These are phyloP conservation scores for Ananas comosus DNA, from an alignment of 176 grass and related monocot species.

Conservation along the genomic window DNA sequence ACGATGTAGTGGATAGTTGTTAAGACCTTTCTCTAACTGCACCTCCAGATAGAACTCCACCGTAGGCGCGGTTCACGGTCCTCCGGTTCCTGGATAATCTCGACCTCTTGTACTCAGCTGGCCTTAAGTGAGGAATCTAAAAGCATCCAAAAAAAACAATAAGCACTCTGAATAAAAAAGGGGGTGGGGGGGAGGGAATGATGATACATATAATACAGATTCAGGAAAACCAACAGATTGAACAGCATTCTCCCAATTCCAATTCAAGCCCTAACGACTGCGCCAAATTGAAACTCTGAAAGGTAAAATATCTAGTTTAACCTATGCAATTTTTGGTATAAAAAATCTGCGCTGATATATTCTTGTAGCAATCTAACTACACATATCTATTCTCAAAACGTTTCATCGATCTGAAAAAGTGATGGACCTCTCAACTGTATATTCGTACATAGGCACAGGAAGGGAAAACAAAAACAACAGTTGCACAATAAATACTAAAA, in stretches of 20 bases:
- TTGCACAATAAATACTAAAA: neutral
- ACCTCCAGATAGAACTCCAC: neutral
- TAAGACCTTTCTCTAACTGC: slow-evolving; percentile 5
- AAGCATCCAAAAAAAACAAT: neutral
- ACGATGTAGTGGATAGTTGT: neutral
- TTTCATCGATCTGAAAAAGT: no score
- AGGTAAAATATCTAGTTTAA: no score
- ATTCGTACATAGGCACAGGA: no score
- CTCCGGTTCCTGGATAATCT: neutral
- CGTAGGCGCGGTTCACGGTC: slow-evolving; percentile 4
- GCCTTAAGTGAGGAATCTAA: slow-evolving; percentile 12
- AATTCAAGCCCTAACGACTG: no score
- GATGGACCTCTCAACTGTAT: no score
- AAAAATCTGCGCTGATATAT: no score
- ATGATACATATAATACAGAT: neutral
- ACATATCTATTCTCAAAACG: no score
- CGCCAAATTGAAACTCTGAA: no score
- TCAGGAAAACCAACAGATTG: neutral
- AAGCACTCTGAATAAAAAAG: neutral
- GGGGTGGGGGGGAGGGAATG: neutral
- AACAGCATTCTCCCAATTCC: neutral
- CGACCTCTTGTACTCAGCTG: slow-evolving; percentile 6
- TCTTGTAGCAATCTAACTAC: no score
- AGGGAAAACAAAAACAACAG: no score
- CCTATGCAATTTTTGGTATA: no score